A percentile compares a stretch with the other conserved stretches of the same genome.
Conservation (phyloP, 805 yeast genomes). For the Gaillardinia entomophila region DNA sequence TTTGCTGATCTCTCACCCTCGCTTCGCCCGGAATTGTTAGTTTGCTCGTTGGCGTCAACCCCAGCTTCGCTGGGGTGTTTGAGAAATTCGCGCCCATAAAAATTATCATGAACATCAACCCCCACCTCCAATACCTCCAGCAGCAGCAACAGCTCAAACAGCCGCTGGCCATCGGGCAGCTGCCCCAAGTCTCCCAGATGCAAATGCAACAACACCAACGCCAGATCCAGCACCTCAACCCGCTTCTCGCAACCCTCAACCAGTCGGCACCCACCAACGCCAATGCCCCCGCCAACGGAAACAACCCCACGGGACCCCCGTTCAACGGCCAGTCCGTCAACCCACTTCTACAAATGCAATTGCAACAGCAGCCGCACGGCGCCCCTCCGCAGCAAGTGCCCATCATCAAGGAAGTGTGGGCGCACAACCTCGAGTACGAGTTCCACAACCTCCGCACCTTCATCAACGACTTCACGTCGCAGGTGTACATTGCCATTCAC, state of each 20-base stretch:
- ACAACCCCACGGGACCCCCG: constrained; percentile 7
- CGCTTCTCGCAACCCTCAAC: constrained; percentile 31
- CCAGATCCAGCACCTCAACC: constrained; percentile 17
- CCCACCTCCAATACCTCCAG: constrained; percentile 39
- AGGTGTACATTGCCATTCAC: constrained; percentile 60
- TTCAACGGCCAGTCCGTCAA: constrained; percentile 12
- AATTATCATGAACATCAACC: constrained; percentile 31
- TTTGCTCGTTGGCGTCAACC: too few species aligned
- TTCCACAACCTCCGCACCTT: constrained; percentile 56
- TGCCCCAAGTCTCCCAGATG: constrained; percentile 31
- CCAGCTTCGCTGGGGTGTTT: too few species aligned
- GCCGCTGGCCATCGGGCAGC: constrained; percentile 18
- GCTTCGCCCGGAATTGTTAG: too few species aligned
- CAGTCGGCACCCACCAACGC: constrained; percentile 9
- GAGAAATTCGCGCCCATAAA: background rate
- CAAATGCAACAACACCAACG: constrained; percentile 15
- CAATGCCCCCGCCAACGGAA: constrained; percentile 3
- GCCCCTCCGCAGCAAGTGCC: constrained; percentile 31
- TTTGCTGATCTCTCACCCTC: too few species aligned
- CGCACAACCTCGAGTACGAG: constrained; percentile 60
- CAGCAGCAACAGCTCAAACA: constrained; percentile 24
- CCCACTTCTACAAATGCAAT: constrained; percentile 22
- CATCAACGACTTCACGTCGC: constrained; percentile 42
- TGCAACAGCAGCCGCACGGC: constrained; percentile 20
- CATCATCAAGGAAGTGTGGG: constrained; percentile 70